phyloP scores from a whole-genome alignment of 768 basidiomycete species.

The Rhizopogon vulgaris region DNA sequence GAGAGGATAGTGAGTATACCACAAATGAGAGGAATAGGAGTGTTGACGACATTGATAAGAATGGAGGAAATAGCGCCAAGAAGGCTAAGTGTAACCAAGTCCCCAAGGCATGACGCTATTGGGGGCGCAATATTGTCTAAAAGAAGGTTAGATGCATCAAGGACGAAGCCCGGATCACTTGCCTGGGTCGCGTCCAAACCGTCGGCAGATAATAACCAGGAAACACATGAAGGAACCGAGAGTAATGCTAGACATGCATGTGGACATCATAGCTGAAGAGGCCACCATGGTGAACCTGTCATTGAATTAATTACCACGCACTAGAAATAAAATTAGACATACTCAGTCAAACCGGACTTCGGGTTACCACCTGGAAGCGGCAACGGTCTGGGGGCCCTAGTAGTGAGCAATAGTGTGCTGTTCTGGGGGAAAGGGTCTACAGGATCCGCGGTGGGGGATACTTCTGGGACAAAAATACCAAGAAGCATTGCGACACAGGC shows the following conservation, averaged over 20 bases:
- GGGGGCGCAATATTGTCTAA: conserved; percentile 95
- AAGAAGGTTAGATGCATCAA: background rate
- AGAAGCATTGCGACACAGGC: conserved; percentile 72
- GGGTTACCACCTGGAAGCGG: conserved; percentile 23
- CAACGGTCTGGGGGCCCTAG: conserved; percentile 18
- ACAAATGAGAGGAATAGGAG: conserved; percentile 55
- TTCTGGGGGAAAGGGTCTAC: conserved; percentile 7
- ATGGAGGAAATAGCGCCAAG: conserved; percentile 68
- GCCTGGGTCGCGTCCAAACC: conserved; percentile 81
- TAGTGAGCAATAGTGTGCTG: conserved; percentile 4
- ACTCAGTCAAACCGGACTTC: conserved; percentile 36
- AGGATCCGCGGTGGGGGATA: conserved; percentile 7
- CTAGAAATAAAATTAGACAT: conserved; percentile 8
- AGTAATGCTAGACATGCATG: conserved; percentile 68
- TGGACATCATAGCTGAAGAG: conserved; percentile 73
- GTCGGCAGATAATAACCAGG: conserved; percentile 74
- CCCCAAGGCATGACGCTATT: conserved; percentile 87
- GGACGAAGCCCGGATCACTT: conserved; percentile 9
- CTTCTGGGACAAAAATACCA: conserved; percentile 50
- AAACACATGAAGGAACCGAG: conserved; percentile 92
- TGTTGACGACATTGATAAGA: conserved; percentile 62
- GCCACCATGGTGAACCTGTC: conserved; percentile 71
- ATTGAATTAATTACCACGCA: conserved; percentile 3
- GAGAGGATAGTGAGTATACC: conserved; percentile 43
- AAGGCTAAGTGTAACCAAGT: conserved; percentile 83